Percentiles rank a stretch among this genome's conserved stretches.
phyloP scores from a whole-genome alignment of 768 basidiomycete species.

The Lyophyllum shimeji region DNA sequence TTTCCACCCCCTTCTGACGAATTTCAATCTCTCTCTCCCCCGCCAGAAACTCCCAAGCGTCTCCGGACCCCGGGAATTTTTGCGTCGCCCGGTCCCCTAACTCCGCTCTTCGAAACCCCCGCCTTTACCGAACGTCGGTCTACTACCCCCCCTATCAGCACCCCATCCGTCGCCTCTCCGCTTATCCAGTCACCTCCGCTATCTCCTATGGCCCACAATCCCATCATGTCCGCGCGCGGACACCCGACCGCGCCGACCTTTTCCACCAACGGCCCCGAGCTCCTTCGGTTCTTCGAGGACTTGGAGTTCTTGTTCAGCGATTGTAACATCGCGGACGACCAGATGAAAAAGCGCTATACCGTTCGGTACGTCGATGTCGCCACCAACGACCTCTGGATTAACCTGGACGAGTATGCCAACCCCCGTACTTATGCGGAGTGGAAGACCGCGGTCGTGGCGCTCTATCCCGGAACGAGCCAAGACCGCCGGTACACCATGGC shows the following conservation, averaged over 20 bases:
- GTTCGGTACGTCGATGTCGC: neutral
- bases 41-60: no score
- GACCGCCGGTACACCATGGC: neutral
- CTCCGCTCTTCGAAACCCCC: no score
- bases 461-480: neutral
- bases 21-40: no score
- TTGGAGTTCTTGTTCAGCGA: neutral
- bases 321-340: neutral
- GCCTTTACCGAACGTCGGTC: no score
- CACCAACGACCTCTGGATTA: neutral
- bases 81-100: no score
- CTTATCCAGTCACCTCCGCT: neutral
- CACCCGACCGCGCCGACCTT: neutral
- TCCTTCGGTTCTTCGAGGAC: neutral
- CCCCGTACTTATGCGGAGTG: neutral
- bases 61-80: no score
- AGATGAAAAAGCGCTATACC: neutral
- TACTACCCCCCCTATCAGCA: neutral
- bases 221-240: neutral
- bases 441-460: neutral
- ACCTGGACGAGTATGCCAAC: neutral
- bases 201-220: neutral
- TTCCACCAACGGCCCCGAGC: neutral
- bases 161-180: no score
- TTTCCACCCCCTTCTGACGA: neutral